These are phyloP conservation scores for Anisodus acutangulus DNA, from an alignment of 257 asterid genomes.

Conservation along the genomic window DNA sequence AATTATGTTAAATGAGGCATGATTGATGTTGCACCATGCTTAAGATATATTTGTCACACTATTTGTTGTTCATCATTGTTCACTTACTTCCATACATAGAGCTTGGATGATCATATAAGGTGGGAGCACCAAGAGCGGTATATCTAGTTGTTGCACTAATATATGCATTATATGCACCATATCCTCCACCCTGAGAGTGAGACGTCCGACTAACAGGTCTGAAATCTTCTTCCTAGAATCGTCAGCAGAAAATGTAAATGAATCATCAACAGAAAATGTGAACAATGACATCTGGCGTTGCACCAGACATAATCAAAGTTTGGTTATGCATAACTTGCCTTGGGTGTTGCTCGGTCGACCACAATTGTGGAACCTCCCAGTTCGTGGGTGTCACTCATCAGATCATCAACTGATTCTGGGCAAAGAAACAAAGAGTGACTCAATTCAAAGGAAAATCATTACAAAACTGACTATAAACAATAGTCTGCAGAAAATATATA, in stretches of 20 bases:
- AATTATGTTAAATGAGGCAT: not conserved
- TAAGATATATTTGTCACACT: not conserved
- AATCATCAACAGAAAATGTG: not conserved
- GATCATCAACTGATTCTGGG: slow-evolving; percentile 95
- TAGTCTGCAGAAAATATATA: not conserved
- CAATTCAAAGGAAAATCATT: slow-evolving; percentile 2
- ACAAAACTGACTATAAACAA: slow-evolving; percentile 11
- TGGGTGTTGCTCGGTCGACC: slow-evolving; percentile 98
- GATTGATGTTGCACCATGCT: not conserved
- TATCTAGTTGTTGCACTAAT: slow-evolving; percentile 94
- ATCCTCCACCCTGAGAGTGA: slow-evolving; percentile 61
- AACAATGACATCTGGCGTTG: not conserved
- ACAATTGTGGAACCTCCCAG: slow-evolving; percentile 92
- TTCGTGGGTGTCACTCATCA: slow-evolving; percentile 89
- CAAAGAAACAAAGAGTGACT: slow-evolving; percentile 25
- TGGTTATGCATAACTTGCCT: slow-evolving; percentile 46
- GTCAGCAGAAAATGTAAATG: not conserved
- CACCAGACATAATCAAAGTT: not conserved
- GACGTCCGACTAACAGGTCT: slow-evolving; percentile 75
- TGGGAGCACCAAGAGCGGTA: slow-evolving; percentile 95
- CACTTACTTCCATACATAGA: slow-evolving; percentile 88
- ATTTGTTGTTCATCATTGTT: not conserved
- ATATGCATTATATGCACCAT: slow-evolving; percentile 97
- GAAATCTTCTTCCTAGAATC: slow-evolving; percentile 76
- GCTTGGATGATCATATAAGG: slow-evolving; percentile 79